A percentile compares a stretch with the other conserved stretches of the same genome.
These are phyloP conservation scores for Aspergillus luchuensis DNA, from an alignment of 2,329 filamentous ascomycete genomes.

Conservation along the genomic window DNA sequence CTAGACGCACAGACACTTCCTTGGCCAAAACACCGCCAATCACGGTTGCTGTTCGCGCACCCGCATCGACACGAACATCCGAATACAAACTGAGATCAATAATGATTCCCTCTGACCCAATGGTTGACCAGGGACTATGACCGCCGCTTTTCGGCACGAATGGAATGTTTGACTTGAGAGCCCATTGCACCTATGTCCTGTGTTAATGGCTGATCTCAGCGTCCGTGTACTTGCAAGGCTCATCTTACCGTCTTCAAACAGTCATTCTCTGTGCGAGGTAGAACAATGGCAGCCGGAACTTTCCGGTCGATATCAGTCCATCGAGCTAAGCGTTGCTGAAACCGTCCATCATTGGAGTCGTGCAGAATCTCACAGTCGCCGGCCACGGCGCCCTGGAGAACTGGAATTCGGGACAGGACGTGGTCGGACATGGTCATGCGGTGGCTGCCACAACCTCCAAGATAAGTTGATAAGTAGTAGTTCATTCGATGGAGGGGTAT, in stretches of 20 bases:
- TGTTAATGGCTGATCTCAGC: not conserved
- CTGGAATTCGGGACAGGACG: not conserved
- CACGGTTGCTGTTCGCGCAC: not conserved
- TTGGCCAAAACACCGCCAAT: not conserved
- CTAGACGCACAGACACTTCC: not conserved
- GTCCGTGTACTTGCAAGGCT: not conserved
- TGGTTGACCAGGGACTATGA: conserved; percentile 5
- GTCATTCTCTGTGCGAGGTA: not conserved
- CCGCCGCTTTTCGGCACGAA: not conserved
- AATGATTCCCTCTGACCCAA: not conserved
- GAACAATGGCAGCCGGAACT: not conserved
- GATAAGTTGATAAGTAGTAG: not conserved
- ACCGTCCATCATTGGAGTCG: not conserved
- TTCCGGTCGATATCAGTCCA: conserved; percentile 3
- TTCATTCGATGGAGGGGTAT: not conserved
- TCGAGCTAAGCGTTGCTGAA: not conserved
- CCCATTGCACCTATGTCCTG: not conserved
- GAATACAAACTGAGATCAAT: not conserved
- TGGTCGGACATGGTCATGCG: not conserved
- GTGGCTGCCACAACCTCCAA: not conserved
- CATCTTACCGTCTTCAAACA: not conserved
- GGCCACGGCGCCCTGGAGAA: not conserved
- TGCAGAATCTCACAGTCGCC: not conserved
- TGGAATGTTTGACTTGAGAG: not conserved
- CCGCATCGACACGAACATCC: not conserved